Evolutionary conservation across 2,329 filamentous ascomycete genomes (phyloP), one percentile per base, ranked within the genome.

Genomic region (Diplodia sapinea): DNA sequence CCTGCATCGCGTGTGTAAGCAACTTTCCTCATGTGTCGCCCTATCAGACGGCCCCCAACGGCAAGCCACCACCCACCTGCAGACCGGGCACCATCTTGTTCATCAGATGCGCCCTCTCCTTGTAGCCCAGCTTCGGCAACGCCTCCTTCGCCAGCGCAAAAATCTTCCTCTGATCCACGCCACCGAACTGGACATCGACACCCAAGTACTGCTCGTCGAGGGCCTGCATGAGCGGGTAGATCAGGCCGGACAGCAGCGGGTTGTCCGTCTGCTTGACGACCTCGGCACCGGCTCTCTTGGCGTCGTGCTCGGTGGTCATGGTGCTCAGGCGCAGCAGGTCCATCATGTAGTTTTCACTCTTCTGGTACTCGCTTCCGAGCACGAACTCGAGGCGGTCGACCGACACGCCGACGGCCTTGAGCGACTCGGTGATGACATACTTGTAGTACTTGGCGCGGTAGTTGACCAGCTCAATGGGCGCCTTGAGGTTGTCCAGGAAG

Each of bases 51-150:
- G 81, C 80, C 72, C 92, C 89, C 69, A 87, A 85, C 20, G 83
- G 79, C 69, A 80, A 84, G 92, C 97, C 97, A 83, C 97, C 97
- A 70, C 88, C 90, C 47, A 92, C 78, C 89, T 71, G 86, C 4
- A 98, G 83, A 49, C 95, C 94, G 0, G 94, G 90, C 20, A 98
- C 91, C 91, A 98, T 96, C 23, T 92, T 88, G 79, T 93, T 93
- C 85, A 93, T 90, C 67, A 93, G 74, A 78, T 92, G 88, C 74
- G 91, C 85, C 74, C 91, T 80, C 80, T 80, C 88, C 72, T 87
- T 88, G 84, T 97, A 97, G 62, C 93, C 93, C 57, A 99, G 82
- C 79, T 90, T 92, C 13, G 93, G 93, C 36, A 97, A 82, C 80
- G 90, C 90, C 72, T 97, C 94, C 71, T 90, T 91, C 4, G 94